phyloP scores from a whole-genome alignment of 2,329 filamentous ascomycete species.

The Proliferodiscus dingleyae region DNA sequence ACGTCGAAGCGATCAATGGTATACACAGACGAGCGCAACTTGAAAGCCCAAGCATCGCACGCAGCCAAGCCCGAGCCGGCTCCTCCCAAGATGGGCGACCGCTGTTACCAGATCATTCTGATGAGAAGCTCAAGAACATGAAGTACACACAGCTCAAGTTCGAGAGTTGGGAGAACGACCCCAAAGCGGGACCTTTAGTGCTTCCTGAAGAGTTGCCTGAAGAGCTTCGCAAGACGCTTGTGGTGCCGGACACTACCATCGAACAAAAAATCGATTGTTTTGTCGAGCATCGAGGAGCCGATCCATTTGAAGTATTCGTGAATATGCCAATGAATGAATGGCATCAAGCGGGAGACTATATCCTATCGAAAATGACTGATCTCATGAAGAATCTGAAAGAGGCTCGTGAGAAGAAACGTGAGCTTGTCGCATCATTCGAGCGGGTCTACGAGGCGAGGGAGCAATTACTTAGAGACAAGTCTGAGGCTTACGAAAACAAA shows the following conservation, averaged over 20 bases:
- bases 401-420: constrained; percentile 25
- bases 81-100: not conserved
- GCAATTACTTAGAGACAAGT: constrained; percentile 21
- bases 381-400: constrained; percentile 21
- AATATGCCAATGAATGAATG: constrained; percentile 26
- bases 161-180: constrained; percentile 18
- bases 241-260: constrained; percentile 10
- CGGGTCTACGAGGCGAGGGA: constrained; percentile 25
- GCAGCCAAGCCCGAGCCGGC: not conserved
- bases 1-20: not conserved
- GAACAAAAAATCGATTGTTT: constrained; percentile 15
- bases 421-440: constrained; percentile 23
- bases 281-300: not conserved
- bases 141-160: constrained; percentile 18
- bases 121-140: constrained; percentile 22
- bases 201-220: constrained; percentile 9
- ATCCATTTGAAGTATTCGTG: constrained; percentile 18
- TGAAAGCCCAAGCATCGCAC: not conserved
- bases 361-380: constrained; percentile 24
- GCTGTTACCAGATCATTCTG: constrained; percentile 12
- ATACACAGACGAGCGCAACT: not conserved
- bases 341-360: constrained; percentile 30
- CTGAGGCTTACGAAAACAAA: constrained; percentile 16
- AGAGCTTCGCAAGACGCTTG: constrained; percentile 8
- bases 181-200: constrained; percentile 1